Evolutionary conservation across 1,139 yeast species (phyloP).

Genomic region (Arxiozyma heterogenica): DNA sequence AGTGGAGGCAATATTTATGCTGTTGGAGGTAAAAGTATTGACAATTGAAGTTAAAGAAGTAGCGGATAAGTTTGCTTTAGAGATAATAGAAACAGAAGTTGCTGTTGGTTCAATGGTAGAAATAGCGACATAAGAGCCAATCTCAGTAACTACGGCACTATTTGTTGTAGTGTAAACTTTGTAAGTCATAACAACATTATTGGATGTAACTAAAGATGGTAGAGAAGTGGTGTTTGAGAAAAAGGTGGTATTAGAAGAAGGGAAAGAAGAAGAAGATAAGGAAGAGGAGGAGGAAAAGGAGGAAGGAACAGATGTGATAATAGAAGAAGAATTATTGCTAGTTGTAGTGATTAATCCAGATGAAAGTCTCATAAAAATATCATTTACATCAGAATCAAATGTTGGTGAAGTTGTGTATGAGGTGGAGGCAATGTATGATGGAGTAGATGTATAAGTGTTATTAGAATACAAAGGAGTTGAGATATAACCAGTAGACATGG

Average conservation of each 20-base stretch:
- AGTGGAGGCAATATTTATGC: not conserved
- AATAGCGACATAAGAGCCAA: conserved; percentile 10
- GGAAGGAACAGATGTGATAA: not conserved
- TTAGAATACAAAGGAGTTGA: not conserved
- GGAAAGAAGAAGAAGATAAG: not conserved
- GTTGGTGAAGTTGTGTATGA: not conserved
- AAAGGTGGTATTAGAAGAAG: conserved; percentile 1
- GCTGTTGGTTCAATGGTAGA: conserved; percentile 4
- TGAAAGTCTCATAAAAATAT: not conserved
- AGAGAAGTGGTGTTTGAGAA: not conserved
- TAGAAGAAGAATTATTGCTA: not conserved
- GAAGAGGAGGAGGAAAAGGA: conserved; percentile 1
- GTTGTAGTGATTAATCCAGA: conserved; percentile 5
- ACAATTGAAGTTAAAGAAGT: not conserved
- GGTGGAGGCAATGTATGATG: not conserved
- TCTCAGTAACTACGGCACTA: conserved; percentile 10
- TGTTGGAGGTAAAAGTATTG: not conserved
- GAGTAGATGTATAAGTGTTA: not conserved
- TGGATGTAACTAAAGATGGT: not conserved
- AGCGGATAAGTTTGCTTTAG: not conserved
- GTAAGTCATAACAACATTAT: not conserved
- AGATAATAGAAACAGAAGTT: not conserved
- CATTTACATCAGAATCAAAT: conserved; percentile 1
- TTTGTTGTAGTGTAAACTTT: conserved; percentile 7
- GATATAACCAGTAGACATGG: not conserved